Conservation (phyloP, 2,329 filamentous ascomycete species). For the Alternaria sp. region DNA sequence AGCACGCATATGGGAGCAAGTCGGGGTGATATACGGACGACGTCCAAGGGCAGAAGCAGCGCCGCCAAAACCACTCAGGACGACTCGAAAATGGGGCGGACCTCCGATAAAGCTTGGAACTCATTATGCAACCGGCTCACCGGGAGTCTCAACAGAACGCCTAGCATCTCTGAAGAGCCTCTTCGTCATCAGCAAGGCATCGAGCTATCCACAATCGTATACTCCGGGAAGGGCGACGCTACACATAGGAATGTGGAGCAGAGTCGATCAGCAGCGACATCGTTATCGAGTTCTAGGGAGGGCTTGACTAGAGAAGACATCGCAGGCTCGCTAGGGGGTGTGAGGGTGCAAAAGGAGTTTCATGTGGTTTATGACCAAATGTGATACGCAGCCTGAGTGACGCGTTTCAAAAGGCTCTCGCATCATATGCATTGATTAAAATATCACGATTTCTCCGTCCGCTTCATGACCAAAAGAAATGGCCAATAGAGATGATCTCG, state of each 20-base stretch:
- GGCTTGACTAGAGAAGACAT: background rate
- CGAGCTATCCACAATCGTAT: conserved; percentile 11
- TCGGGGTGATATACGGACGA: background rate
- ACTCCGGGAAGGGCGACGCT: background rate
- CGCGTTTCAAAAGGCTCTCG: background rate
- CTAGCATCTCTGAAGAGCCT: conserved; percentile 9
- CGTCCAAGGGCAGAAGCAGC: background rate
- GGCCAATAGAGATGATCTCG: background rate
- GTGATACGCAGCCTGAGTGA: background rate
- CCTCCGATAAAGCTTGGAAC: background rate
- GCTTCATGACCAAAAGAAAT: background rate
- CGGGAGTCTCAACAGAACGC: background rate
- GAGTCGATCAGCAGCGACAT: background rate
- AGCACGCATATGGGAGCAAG: background rate
- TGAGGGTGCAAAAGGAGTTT: background rate
- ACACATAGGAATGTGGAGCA: background rate
- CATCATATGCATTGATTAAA: background rate
- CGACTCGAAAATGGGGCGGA: background rate
- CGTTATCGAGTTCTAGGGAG: background rate
- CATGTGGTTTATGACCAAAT: background rate
- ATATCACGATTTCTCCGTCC: background rate
- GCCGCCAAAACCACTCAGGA: background rate
- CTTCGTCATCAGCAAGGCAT: conserved; percentile 11
- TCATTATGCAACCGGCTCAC: background rate
- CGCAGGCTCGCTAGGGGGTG: background rate